Base-by-base conservation (phyloP, 495 filamentous ascomycete genomes). In the Evansstolkia leycettana region DNA sequence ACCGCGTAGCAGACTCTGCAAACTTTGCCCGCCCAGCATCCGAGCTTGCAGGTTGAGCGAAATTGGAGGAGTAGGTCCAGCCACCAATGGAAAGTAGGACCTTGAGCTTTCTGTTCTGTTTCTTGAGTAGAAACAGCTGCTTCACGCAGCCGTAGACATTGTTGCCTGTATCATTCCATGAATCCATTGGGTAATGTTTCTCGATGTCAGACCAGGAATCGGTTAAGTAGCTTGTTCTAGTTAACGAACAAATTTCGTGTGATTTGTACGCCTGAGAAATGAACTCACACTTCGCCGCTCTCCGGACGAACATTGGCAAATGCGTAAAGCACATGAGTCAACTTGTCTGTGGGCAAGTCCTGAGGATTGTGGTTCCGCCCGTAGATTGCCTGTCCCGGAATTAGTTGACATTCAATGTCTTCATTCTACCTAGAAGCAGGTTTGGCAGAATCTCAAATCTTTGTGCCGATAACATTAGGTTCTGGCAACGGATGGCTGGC, bases 1-100 rank as follows among this genome's bases (percentile, higher is more conserved):
- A 60, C 30, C 46, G 62, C 5, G 87, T 77, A 28, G 83, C 75
- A 26, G 69, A 72, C 30, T 69, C 54, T 4, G 87, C 88, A 59
- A 94, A 95, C 2, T 37, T 69, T n/a, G 61, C 57, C 10, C 88
- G 72, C 1, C 86, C 84, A n/a, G 61, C 51, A 0, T 70, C 60
- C 0, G 77, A 79, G 39, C 54, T 58, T 11, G 58, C 58, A 1
- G 87, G 83, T 26, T 67, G 67, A 13, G 73, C 68, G 53, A 99
- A 94, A 58, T 94, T 92, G 50, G 73, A 57, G 34, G 82, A 84
- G 55, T 95, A 96, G 0, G 88, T 94, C 90, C 92, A 96, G 18
- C 90, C 90, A 40, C 90, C 90, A 43, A 99, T 90, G 31, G 84
- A 92, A 9, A 99, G 75, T 7, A 96, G 69, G 5, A 93, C 70